Percentiles rank a stretch among this genome's conserved stretches.
These are phyloP conservation scores for Ambrosiella xylebori DNA, from an alignment of 2,329 filamentous ascomycete genomes.

Conservation along the genomic window DNA sequence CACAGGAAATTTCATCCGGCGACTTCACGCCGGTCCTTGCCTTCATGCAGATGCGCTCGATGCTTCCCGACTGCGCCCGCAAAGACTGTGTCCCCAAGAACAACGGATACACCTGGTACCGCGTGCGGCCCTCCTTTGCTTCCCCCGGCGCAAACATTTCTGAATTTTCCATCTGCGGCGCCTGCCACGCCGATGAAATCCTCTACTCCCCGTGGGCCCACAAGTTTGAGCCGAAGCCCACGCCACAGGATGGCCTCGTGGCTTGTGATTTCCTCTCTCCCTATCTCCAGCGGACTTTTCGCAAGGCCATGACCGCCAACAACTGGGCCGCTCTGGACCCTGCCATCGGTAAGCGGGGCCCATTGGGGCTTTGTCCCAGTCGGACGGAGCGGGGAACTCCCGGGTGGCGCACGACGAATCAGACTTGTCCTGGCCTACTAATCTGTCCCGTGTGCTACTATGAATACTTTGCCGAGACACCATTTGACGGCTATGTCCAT, in stretches of 20 bases:
- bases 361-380: not conserved
- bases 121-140: conserved; percentile 20
- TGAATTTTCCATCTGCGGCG: conserved; percentile 23
- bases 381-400: too few relatives aligned
- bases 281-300: conserved; percentile 16
- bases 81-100: conserved; percentile 12
- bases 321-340: not conserved
- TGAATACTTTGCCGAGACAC: too few relatives aligned
- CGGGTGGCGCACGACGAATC: too few relatives aligned
- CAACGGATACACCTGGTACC: conserved; percentile 14
- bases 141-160: conserved; percentile 15
- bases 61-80: conserved; percentile 18
- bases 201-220: conserved; percentile 18
- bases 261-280: conserved; percentile 19
- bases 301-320: conserved; percentile 3
- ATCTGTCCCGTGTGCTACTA: too few relatives aligned
- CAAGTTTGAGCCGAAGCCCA: conserved; percentile 16
- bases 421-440: too few relatives aligned
- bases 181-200: conserved; percentile 23
- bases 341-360: not conserved
- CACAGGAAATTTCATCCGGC: not conserved
- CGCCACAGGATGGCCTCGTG: conserved; percentile 18
- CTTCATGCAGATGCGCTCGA: not conserved
- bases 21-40: conserved; percentile 3
- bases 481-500: too few relatives aligned